Evolutionary conservation across 495 filamentous ascomycete species (phyloP).

Genomic region (Opeltia flavorubescens): DNA sequence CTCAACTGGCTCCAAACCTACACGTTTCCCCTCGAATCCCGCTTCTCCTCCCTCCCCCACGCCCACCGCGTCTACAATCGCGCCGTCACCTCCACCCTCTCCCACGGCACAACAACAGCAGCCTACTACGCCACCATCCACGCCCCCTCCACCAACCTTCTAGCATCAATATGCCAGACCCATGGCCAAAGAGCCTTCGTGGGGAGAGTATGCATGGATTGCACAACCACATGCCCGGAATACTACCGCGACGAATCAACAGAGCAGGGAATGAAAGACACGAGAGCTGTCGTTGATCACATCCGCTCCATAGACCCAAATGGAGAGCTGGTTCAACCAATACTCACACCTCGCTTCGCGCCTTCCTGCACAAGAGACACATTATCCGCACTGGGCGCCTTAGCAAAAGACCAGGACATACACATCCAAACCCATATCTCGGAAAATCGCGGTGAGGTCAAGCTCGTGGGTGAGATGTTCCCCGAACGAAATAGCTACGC

Average conservation of each 20-base stretch:
- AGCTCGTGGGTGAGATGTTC: conserved; percentile 52
- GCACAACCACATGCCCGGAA: conserved; percentile 41
- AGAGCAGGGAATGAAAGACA: conserved; percentile 39
- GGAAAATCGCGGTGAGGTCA: conserved; percentile 64
- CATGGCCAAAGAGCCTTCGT: conserved; percentile 81
- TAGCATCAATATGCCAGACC: conserved; percentile 62
- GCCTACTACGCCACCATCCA: conserved; percentile 86
- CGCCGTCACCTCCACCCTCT: conserved; percentile 62
- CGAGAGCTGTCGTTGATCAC: conserved; percentile 48
- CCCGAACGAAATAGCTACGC: conserved; percentile 51
- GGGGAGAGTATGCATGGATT: conserved; percentile 86
- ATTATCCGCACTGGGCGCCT: conserved; percentile 45
- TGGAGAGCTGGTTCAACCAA: conserved; percentile 48
- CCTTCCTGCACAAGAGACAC: conserved; percentile 51
- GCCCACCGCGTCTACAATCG: conserved; percentile 52
- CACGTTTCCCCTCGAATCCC: conserved; percentile 86
- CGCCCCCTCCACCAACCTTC: conserved; percentile 69
- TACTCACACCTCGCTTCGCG: conserved; percentile 85
- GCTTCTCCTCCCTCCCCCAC: conserved; percentile 39
- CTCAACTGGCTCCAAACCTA: conserved; percentile 86
- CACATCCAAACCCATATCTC: conserved; percentile 84
- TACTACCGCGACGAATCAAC: conserved; percentile 61
- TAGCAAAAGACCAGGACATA: conserved; percentile 41
- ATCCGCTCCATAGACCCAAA: conserved; percentile 51
- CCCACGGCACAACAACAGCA: conserved; percentile 80